These are phyloP conservation scores for Craspedostauros australis DNA, from an alignment of 108 stramenopile species.

Conservation along the genomic window DNA sequence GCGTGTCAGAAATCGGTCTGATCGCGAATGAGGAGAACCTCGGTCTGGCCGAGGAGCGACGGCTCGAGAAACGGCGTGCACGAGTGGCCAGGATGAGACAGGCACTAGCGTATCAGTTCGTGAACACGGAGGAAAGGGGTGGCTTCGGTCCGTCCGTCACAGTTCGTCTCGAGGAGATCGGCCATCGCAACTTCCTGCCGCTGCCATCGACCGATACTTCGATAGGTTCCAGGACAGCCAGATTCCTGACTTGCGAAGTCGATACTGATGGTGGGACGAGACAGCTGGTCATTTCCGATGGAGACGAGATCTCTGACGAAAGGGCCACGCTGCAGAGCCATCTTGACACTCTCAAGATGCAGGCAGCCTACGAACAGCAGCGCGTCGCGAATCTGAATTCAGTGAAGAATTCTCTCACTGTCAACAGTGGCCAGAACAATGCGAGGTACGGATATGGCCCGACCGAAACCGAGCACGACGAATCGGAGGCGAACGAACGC, in stretches of 20 bases:
- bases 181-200: slow-evolving; percentile 56
- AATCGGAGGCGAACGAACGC: background rate
- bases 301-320: slow-evolving; percentile 31
- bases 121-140: slow-evolving; percentile 69
- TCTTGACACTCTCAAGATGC: slow-evolving; percentile 38
- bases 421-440: background rate
- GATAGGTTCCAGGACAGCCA: slow-evolving; percentile 4
- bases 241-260: slow-evolving; percentile 51
- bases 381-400: slow-evolving; percentile 21
- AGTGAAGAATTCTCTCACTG: slow-evolving; percentile 9
- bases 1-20: slow-evolving; percentile 1
- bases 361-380: slow-evolving; percentile 36
- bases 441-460: background rate
- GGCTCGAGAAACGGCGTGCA: slow-evolving; percentile 9
- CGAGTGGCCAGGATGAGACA: slow-evolving; percentile 17
- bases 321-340: slow-evolving; percentile 31
- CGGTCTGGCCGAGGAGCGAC: background rate
- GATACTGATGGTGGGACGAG: slow-evolving; percentile 82
- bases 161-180: slow-evolving; percentile 85
- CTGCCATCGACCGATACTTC: slow-evolving; percentile 32
- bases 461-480: background rate
- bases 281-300: slow-evolving; percentile 67
- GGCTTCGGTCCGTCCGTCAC: slow-evolving; percentile 57
- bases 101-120: slow-evolving; percentile 38
- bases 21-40: background rate